These are phyloP conservation scores for Pseudogymnoascus sp. DNA, from an alignment of 2,329 filamentous ascomycete species.

Conservation along the genomic window DNA sequence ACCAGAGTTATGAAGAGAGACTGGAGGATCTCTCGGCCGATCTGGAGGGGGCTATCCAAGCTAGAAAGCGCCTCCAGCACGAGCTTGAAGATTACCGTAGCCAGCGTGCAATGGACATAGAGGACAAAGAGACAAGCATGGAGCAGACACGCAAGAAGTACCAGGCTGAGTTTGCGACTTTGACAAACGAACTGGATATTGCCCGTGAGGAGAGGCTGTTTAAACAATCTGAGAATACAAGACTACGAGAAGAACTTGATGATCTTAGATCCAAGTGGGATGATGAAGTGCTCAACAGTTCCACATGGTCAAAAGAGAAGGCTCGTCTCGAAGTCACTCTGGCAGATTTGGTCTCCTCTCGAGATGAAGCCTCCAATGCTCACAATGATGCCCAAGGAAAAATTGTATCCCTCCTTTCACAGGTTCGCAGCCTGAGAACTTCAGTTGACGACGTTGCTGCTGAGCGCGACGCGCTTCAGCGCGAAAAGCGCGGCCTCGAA, in stretches of 20 bases:
- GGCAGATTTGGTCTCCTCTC: conserved; percentile 80
- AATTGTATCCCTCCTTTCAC: conserved; percentile 82
- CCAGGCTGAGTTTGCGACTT: conserved; percentile 80
- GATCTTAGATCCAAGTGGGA: conserved; percentile 96
- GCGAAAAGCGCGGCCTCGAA: conserved; percentile 88
- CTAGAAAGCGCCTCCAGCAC: conserved; percentile 91
- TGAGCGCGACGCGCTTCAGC: conserved; percentile 75
- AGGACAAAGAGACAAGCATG: conserved; percentile 92
- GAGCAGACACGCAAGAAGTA: conserved; percentile 98
- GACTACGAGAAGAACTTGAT: conserved; percentile 91
- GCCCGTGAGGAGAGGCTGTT: conserved; percentile 83
- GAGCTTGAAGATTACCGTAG: conserved; percentile 96
- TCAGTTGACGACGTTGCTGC: conserved; percentile 79
- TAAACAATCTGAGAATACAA: conserved; percentile 79
- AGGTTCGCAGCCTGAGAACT: conserved; percentile 77
- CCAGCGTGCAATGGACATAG: conserved; percentile 90
- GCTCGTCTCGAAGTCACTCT: conserved; percentile 82
- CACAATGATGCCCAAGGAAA: conserved; percentile 94
- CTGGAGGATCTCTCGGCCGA: conserved; percentile 89
- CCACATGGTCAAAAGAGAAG: conserved; percentile 98
- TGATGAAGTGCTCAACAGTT: conserved; percentile 94
- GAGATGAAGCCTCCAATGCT: conserved; percentile 85
- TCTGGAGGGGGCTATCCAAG: conserved; percentile 74
- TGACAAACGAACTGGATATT: conserved; percentile 88
- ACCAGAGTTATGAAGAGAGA: conserved; percentile 83